phyloP scores from a whole-genome alignment of 2,329 filamentous ascomycete genomes.

The Westerdykella sp. region DNA sequence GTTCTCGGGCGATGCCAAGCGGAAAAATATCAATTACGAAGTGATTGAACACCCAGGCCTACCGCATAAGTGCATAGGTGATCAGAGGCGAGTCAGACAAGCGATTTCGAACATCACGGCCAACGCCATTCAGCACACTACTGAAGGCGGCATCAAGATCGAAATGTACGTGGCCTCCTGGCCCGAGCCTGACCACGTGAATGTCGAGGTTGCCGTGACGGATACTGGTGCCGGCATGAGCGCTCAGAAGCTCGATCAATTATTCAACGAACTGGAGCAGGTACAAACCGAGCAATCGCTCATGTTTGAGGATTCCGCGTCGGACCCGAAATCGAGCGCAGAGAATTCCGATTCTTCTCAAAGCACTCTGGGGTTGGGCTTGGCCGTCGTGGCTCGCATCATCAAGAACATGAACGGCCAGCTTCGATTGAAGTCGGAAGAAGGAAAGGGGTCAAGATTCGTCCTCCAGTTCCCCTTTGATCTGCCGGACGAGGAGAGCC shows the following conservation, averaged over 20 bases:
- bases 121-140: constrained; percentile 78
- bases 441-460: constrained; percentile 75
- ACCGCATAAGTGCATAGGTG: constrained; percentile 67
- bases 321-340: constrained; percentile 28
- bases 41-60: constrained; percentile 62
- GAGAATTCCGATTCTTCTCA: constrained; percentile 39
- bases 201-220: constrained; percentile 67
- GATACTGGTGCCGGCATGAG: constrained; percentile 68
- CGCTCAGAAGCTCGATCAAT: constrained; percentile 49
- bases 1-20: constrained; percentile 65
- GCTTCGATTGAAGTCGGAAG: constrained; percentile 73
- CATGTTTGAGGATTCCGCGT: constrained; percentile 26
- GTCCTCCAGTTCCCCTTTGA: constrained; percentile 73
- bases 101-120: constrained; percentile 76
- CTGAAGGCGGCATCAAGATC: constrained; percentile 59
- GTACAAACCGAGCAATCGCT: constrained; percentile 42
- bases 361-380: constrained; percentile 60
- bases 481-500: constrained; percentile 44
- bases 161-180: constrained; percentile 56
- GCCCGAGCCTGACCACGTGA: constrained; percentile 45
- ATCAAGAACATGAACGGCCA: constrained; percentile 90
- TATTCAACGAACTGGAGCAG: constrained; percentile 61
- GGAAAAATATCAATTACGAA: constrained; percentile 68
- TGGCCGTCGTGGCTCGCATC: constrained; percentile 82
- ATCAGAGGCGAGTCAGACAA: constrained; percentile 73